Conservation (phyloP, 371 early-diverging fungal species). For the Mucor irregularis region DNA sequence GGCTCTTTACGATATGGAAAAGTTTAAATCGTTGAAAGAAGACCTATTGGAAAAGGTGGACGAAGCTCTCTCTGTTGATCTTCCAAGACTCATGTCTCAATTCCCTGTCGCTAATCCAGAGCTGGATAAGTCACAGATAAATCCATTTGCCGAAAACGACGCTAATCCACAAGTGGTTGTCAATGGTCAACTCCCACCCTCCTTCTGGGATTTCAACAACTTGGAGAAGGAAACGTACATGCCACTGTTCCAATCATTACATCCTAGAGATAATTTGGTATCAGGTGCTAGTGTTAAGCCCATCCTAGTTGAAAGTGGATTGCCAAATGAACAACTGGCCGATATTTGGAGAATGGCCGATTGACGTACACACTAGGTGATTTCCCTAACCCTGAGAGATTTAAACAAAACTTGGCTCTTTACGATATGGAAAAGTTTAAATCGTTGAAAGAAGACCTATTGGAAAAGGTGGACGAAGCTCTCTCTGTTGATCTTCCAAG, state of each 20-base stretch:
- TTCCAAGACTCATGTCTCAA: constrained; percentile 66
- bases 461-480: constrained; percentile 62
- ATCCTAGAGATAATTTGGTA: constrained; percentile 61
- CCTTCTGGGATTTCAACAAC: constrained; percentile 51
- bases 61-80: constrained; percentile 60
- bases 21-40: constrained; percentile 67
- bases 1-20: constrained; percentile 65
- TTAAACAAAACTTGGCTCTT: constrained; percentile 53
- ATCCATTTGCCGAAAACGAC: constrained; percentile 52
- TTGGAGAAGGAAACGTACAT: constrained; percentile 44
- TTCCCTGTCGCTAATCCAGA: constrained; percentile 61
- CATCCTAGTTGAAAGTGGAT: constrained; percentile 54
- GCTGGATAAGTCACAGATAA: constrained; percentile 44
- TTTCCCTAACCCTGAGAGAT: constrained; percentile 62
- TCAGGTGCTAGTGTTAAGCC: constrained; percentile 60
- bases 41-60: constrained; percentile 59
- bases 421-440: constrained; percentile 75
- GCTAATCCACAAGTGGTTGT: constrained; percentile 4
- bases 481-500: constrained; percentile 63
- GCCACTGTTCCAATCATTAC: constrained; percentile 23
- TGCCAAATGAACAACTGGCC: constrained; percentile 56
- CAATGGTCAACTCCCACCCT: constrained; percentile 29
- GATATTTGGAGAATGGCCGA: too few relatives aligned
- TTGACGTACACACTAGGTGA: too few relatives aligned
- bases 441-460: constrained; percentile 60